Percentiles rank a stretch among this genome's conserved stretches.
These are phyloP conservation scores for Alternaria triticimaculans DNA, from an alignment of 2,329 filamentous ascomycete species.

Conservation along the genomic window DNA sequence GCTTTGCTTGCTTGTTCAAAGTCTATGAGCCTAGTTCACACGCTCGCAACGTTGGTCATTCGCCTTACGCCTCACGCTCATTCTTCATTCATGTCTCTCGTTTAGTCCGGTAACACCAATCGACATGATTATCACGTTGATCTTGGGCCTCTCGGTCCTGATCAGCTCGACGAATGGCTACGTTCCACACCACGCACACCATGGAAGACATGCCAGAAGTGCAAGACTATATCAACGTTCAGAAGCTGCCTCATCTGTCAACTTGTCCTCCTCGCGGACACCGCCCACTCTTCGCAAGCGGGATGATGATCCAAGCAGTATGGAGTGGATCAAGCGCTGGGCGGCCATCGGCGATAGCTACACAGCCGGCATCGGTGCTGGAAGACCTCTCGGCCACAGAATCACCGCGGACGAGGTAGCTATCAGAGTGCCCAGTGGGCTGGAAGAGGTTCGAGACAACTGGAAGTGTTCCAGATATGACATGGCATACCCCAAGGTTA, in stretches of 20 bases:
- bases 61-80: neutral
- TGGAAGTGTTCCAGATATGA: constrained; percentile 4
- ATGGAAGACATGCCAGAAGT: neutral
- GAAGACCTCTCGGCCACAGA: neutral
- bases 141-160: neutral
- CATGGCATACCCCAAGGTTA: constrained; percentile 5
- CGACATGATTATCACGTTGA: neutral
- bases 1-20: neutral
- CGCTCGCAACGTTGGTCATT: neutral
- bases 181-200: neutral
- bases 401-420: neutral
- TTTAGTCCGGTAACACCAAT: neutral
- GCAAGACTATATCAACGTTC: neutral
- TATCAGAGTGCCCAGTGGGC: neutral
- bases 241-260: neutral
- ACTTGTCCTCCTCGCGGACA: neutral
- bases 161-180: neutral
- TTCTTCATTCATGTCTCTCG: neutral
- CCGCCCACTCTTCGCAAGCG: neutral
- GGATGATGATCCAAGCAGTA: neutral
- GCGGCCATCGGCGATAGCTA: constrained; percentile 8
- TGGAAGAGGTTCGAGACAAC: neutral
- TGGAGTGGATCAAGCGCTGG: constrained; percentile 8
- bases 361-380: constrained; percentile 2
- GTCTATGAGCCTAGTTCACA: neutral